phyloP scores from a whole-genome alignment of 2,329 filamentous ascomycete species.

The Colletotrichum sp. region DNA sequence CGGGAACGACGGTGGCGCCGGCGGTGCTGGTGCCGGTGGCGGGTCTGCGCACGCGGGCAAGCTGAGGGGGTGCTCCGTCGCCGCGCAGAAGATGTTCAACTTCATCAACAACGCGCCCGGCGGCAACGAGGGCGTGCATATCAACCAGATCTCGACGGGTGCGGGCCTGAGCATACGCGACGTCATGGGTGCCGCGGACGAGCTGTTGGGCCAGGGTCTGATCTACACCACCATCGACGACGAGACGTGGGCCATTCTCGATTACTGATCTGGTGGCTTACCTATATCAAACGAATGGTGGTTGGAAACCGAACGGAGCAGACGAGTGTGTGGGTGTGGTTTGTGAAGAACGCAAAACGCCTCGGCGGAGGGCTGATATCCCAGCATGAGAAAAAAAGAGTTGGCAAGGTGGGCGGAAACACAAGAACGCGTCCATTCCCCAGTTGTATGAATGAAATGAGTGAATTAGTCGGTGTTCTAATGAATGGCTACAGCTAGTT shows the following conservation, averaged over 20 bases:
- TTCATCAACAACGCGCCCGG: conserved; percentile 71
- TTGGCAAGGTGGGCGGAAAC: not conserved
- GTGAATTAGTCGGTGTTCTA: conserved; percentile 11
- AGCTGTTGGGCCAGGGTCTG: conserved; percentile 74
- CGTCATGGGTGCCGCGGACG: conserved; percentile 79
- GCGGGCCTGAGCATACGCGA: conserved; percentile 72
- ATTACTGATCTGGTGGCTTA: conserved; percentile 50
- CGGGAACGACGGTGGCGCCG: conserved; percentile 43
- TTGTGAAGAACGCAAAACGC: not conserved
- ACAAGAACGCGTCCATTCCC: not conserved
- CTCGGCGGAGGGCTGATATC: not conserved
- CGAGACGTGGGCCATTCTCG: conserved; percentile 86
- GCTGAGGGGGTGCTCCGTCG: conserved; percentile 54
- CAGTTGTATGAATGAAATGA: conserved; percentile 13
- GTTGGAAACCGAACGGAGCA: not conserved
- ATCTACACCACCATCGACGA: conserved; percentile 95
- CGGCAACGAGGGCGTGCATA: conserved; percentile 82
- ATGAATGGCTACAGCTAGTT: conserved; percentile 22
- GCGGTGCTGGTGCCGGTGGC: conserved; percentile 40
- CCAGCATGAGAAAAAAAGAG: not conserved
- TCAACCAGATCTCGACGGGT: conserved; percentile 75
- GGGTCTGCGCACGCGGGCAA: conserved; percentile 38
- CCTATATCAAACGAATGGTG: not conserved
- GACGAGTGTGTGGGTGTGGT: not conserved
- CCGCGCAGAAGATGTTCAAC: conserved; percentile 74